These are phyloP conservation scores for Theobroma cacao DNA, from an alignment of 345 rosid genomes.

Conservation along the genomic window DNA sequence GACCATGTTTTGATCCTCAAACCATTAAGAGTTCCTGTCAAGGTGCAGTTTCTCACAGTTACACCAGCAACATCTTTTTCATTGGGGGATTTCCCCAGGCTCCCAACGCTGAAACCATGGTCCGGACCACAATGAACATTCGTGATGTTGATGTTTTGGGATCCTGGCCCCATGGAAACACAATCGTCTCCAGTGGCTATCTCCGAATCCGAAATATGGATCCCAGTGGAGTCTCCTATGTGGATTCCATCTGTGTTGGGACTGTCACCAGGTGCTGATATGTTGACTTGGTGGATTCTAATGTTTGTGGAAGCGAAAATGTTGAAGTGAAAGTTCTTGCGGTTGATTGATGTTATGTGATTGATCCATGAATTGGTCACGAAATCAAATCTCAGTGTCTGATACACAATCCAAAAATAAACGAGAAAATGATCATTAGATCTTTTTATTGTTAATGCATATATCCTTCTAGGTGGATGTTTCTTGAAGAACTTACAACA, in stretches of 20 bases:
- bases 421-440: neutral
- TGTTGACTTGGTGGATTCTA: neutral
- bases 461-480: no score
- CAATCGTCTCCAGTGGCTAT: slow-evolving; percentile 67
- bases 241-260: slow-evolving; percentile 71
- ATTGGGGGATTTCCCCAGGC: slow-evolving; percentile 23
- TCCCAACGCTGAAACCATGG: slow-evolving; percentile 46
- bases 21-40: slow-evolving; percentile 27
- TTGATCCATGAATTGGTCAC: slow-evolving; percentile 11
- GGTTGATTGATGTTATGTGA: slow-evolving; percentile 19
- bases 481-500: slow-evolving; percentile 19
- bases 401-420: neutral
- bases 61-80: slow-evolving; percentile 20
- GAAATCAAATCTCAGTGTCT: slow-evolving; percentile 24
- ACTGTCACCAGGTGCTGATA: slow-evolving; percentile 47
- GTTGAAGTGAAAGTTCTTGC: slow-evolving; percentile 29
- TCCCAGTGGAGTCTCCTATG: slow-evolving; percentile 29
- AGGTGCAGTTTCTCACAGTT: slow-evolving; percentile 6
- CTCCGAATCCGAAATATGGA: slow-evolving; percentile 26
- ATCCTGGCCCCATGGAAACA: slow-evolving; percentile 40
- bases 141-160: slow-evolving; percentile 28
- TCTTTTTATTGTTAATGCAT: no score
- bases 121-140: slow-evolving; percentile 46
- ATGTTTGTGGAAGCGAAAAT: slow-evolving; percentile 10
- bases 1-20: slow-evolving; percentile 38